A percentile compares a stretch with the other conserved stretches of the same genome.
Evolutionary conservation across 1,284 basidiomycete species (phyloP).

Genomic region (Naganishia sp.): DNA sequence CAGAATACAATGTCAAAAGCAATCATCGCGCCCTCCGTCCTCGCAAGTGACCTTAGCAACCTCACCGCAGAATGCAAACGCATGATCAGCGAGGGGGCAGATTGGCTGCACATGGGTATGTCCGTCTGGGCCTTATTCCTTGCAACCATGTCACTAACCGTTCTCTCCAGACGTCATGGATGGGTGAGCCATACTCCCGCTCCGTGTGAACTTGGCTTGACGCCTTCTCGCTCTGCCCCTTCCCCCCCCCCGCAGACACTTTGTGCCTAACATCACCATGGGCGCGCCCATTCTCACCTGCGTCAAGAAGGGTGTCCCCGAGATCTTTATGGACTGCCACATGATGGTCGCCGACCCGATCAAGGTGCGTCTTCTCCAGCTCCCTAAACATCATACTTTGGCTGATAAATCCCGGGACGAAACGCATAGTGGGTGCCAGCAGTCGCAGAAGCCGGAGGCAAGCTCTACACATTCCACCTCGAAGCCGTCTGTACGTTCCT

Average conservation of each 20-base stretch:
- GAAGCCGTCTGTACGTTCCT: constrained; percentile 80
- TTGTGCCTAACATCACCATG: constrained; percentile 98
- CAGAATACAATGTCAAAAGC: constrained; percentile 68
- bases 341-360: constrained; percentile 99
- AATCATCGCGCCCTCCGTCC: constrained; percentile 86
- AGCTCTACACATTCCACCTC: constrained; percentile 94
- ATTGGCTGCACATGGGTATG: constrained; percentile 96
- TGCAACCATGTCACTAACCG: neutral
- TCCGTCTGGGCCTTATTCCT: constrained; percentile 31
- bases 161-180: constrained; percentile 82
- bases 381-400: neutral
- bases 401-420: neutral
- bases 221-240: no score
- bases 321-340: constrained; percentile 99
- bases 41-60: constrained; percentile 89
- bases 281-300: constrained; percentile 86
- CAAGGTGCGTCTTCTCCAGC: constrained; percentile 60
- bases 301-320: constrained; percentile 85
- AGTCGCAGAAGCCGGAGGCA: constrained; percentile 91
- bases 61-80: constrained; percentile 86
- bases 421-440: constrained; percentile 84
- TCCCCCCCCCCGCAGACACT: constrained; percentile 72
- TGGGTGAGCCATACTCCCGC: constrained; percentile 64
- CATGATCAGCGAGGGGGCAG: constrained; percentile 87
- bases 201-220: no score